A percentile compares a stretch with the other conserved stretches of the same genome.
phyloP scores from a whole-genome alignment of 176 grass and related monocot species.

The Calamus simplicifolius region DNA sequence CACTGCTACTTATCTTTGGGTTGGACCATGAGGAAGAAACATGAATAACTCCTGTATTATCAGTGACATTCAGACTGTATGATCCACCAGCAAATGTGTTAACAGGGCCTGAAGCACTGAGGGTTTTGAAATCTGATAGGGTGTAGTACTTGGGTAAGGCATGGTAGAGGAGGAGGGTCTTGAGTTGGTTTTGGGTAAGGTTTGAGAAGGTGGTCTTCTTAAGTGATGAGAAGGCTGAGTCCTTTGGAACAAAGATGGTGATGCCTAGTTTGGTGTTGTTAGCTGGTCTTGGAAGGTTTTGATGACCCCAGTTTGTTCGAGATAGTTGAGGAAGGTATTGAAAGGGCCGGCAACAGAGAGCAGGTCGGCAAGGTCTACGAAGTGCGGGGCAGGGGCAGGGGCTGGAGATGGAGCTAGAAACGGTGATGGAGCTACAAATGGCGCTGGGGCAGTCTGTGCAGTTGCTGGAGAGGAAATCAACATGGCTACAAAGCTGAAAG shows the following conservation, averaged over 20 bases:
- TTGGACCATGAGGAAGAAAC: slow-evolving; percentile 86
- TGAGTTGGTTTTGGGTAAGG: slow-evolving; percentile 73
- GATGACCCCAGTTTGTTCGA: slow-evolving; percentile 58
- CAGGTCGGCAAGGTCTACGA: slow-evolving; percentile 80
- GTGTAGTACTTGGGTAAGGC: slow-evolving; percentile 82
- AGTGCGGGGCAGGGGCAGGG: slow-evolving; percentile 49
- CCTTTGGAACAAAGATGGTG: slow-evolving; percentile 77
- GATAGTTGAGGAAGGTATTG: slow-evolving; percentile 64
- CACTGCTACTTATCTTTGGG: slow-evolving; percentile 76
- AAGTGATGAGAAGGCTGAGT: slow-evolving; percentile 62
- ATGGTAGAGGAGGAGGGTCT: slow-evolving; percentile 66
- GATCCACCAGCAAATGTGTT: slow-evolving; percentile 59
- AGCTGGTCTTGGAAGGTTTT: slow-evolving; percentile 85
- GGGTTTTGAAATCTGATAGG: slow-evolving; percentile 68
- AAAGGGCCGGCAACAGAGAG: slow-evolving; percentile 82
- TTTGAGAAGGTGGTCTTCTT: slow-evolving; percentile 54
- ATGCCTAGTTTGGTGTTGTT: slow-evolving; percentile 66
- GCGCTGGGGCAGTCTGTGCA: slow-evolving; percentile 46
- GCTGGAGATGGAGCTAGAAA: slow-evolving; percentile 30
- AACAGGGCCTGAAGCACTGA: slow-evolving; percentile 62
- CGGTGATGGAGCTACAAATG: slow-evolving; percentile 34
- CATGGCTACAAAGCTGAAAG: slow-evolving; percentile 29
- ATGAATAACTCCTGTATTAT: slow-evolving; percentile 48
- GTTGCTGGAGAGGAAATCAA: slow-evolving; percentile 33
- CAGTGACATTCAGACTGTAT: slow-evolving; percentile 71